Base-by-base conservation (phyloP, 306 rosid genomes). In the Hylodesmum podocarpum region DNA sequence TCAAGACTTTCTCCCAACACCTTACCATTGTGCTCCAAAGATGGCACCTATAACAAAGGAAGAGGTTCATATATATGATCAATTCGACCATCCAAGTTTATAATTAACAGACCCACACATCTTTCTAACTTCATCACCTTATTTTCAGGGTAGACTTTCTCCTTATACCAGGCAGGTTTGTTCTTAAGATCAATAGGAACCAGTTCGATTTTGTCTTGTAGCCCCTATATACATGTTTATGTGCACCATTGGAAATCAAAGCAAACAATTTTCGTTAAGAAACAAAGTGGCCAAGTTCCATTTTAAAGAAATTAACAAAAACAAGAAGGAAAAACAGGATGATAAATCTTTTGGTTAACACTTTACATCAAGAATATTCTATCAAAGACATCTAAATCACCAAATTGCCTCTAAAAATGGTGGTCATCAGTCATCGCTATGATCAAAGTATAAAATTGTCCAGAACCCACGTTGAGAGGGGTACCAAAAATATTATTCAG, bases 141-240 rank as follows among this genome's bases (percentile, higher is more conserved):
- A 75, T 89, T 89, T 78, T 15, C 62, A 40, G 89, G 83, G 81
- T 89, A 85, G 47, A 91, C 90, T 63, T 89, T 91, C 69, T 91
- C 93, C 82, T 86, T 87, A 54, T 87, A 91, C 96, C 93, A 91
- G 39, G 83, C 77, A 66, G 93, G 96, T 73, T 86, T 88, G 36
- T 83, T 50, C 2, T 1, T 11, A 21, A 88, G 88, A 76, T 82
- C 22, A 1, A 88, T 33, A 12, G 91, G 86, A 55, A 88, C 90
- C 21, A 88, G 34, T 78, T 91, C 69, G 18, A 88, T 87, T 69
- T 85, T 64, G 40, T 87, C 90, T 72, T 87, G 83, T 39, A 91
- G 79, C 24, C 90, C 91, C 93, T 88, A 66, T 22, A 53, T 53
- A n/a, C 8, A 19, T 18, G 25, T 6, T 18, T 50, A 51, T 19